A percentile compares a stretch with the other conserved stretches of the same genome.
Evolutionary conservation across 306 rosid genomes (phyloP).

Genomic region (Medicago lupulina): DNA sequence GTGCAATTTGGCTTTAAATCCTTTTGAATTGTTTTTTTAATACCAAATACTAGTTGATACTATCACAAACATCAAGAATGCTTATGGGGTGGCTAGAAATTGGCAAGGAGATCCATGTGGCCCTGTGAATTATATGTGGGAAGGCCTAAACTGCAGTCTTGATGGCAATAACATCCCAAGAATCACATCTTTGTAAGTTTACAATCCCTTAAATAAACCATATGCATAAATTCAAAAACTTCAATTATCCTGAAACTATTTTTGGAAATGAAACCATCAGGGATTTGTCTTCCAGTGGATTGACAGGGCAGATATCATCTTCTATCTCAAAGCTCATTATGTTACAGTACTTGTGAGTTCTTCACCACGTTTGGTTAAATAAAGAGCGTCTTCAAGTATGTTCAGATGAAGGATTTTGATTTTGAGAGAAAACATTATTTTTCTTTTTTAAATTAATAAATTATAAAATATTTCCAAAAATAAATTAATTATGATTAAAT

Average conservation of each 20-base stretch:
- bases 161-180: conserved; percentile 40
- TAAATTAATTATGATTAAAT: no score
- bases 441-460: background rate
- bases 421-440: background rate
- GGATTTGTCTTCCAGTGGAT: conserved; percentile 40
- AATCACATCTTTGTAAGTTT: conserved; percentile 60
- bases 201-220: background rate
- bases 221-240: conserved; percentile 6
- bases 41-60: conserved; percentile 51
- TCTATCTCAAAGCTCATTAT: conserved; percentile 46
- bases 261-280: no score
- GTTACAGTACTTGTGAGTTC: conserved; percentile 56
- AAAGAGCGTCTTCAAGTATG: background rate
- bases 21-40: background rate
- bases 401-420: no score
- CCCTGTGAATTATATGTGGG: conserved; percentile 55
- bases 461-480: no score
- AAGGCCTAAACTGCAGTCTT: conserved; percentile 56
- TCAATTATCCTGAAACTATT: background rate
- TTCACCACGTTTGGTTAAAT: background rate
- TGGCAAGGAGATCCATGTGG: conserved; percentile 76
- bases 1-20: background rate
- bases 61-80: conserved; percentile 56
- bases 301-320: conserved; percentile 45
- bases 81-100: conserved; percentile 50